phyloP scores from a whole-genome alignment of 768 basidiomycete species.

The Panaeolus papilionaceus region DNA sequence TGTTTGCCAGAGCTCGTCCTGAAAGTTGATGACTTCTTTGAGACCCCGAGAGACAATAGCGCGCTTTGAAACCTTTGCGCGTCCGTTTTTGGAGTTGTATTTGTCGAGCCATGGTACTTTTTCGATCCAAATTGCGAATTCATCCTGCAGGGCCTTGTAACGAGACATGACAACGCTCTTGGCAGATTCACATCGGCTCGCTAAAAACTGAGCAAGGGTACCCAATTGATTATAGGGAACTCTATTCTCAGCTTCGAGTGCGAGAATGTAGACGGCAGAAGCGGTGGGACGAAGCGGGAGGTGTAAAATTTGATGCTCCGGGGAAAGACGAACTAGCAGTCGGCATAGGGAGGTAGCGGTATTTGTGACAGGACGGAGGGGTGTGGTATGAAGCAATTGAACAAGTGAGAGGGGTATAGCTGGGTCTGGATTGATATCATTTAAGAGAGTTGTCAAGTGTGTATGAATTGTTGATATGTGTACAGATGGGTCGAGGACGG shows the following conservation, averaged over 20 bases:
- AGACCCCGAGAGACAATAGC: slow-evolving; percentile 68
- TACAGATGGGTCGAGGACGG: slow-evolving; percentile 60
- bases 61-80: slow-evolving; percentile 69
- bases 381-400: slow-evolving; percentile 45
- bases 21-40: slow-evolving; percentile 73
- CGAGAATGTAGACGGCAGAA: slow-evolving; percentile 72
- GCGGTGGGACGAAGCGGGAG: slow-evolving; percentile 58
- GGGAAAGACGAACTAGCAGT: slow-evolving; percentile 45
- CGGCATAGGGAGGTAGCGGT: slow-evolving; percentile 54
- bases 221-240: slow-evolving; percentile 56
- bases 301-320: slow-evolving; percentile 41
- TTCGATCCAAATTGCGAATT: slow-evolving; percentile 61
- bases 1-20: slow-evolving; percentile 63
- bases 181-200: slow-evolving; percentile 52
- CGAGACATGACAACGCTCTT: slow-evolving; percentile 68
- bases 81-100: slow-evolving; percentile 54
- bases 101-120: slow-evolving; percentile 79
- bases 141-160: slow-evolving; percentile 70
- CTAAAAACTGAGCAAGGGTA: slow-evolving; percentile 65
- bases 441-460: slow-evolving; percentile 52
- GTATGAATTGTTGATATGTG: slow-evolving; percentile 63
- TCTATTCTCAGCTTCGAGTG: slow-evolving; percentile 71
- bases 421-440: slow-evolving; percentile 34
- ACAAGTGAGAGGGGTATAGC: slow-evolving; percentile 41
- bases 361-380: slow-evolving; percentile 48